These are phyloP conservation scores for Astrothelium macrocarpum DNA, from an alignment of 495 filamentous ascomycete genomes.

Conservation along the genomic window DNA sequence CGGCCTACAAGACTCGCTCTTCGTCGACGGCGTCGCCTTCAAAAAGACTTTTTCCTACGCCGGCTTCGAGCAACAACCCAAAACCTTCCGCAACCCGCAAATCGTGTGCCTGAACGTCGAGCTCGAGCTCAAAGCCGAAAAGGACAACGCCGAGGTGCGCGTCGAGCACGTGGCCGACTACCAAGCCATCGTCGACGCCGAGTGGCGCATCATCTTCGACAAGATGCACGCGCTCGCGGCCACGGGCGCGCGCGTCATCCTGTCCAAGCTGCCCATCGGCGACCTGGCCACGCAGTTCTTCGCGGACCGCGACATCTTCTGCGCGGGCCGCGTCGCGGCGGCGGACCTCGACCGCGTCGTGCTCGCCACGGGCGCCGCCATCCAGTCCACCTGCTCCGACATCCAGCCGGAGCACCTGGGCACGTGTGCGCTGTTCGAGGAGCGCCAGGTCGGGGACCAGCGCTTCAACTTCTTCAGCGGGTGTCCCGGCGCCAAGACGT, in stretches of 20 bases:
- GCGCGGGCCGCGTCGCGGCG: slow-evolving; percentile 82
- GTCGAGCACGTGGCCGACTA: slow-evolving; percentile 99
- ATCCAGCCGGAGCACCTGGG: slow-evolving; percentile 84
- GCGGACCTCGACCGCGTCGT: slow-evolving; percentile 95
- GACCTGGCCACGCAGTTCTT: slow-evolving; percentile 97
- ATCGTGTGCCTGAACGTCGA: slow-evolving; percentile 97
- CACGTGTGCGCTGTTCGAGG: slow-evolving; percentile 83
- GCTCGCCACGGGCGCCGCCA: slow-evolving; percentile 82
- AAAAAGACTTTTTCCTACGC: slow-evolving; percentile 99
- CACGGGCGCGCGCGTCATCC: slow-evolving; percentile 90
- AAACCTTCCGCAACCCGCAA: slow-evolving; percentile 84
- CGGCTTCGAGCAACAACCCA: slow-evolving; percentile 98
- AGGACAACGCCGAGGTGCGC: slow-evolving; percentile 96
- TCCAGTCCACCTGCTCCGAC: slow-evolving; percentile 95
- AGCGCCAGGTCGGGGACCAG: slow-evolving; percentile 93
- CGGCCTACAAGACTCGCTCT: slow-evolving; percentile 91
- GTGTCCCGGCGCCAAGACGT: slow-evolving; percentile 90
- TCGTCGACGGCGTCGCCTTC: slow-evolving; percentile 96
- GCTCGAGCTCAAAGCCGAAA: slow-evolving; percentile 94
- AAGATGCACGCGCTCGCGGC: slow-evolving; percentile 90
- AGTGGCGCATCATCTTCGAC: slow-evolving; percentile 99
- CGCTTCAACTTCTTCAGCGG: slow-evolving; percentile 97
- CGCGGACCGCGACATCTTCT: slow-evolving; percentile 96
- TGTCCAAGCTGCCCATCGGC: slow-evolving; percentile 95
- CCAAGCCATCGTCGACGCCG: slow-evolving; percentile 96